Evolutionary conservation across 768 basidiomycete species (phyloP).

Genomic region (Hygrocybe coccinea): DNA sequence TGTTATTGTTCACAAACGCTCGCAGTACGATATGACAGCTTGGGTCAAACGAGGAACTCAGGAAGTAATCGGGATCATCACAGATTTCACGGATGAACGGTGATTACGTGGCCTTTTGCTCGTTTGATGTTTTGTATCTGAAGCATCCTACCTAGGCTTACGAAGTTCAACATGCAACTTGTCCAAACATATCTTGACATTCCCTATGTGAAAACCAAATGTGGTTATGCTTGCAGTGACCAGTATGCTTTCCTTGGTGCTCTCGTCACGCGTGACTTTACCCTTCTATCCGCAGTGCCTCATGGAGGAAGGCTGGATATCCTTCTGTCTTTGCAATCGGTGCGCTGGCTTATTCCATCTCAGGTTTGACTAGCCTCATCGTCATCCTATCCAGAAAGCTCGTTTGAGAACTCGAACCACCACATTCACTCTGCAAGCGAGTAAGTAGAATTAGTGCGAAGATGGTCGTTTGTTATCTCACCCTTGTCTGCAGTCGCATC

Average conservation of each 20-base stretch:
- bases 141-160: constrained; percentile 48
- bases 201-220: constrained; percentile 80
- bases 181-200: constrained; percentile 78
- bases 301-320: constrained; percentile 84
- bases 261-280: constrained; percentile 24
- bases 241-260: constrained; percentile 50
- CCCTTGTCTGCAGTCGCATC: constrained; percentile 52
- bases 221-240: constrained; percentile 93
- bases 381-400: constrained; percentile 45
- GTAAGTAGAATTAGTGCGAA: constrained; percentile 45
- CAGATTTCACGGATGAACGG: constrained; percentile 71
- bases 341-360: constrained; percentile 30
- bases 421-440: constrained; percentile 80
- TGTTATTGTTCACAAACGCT: constrained; percentile 13
- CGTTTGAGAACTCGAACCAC: constrained; percentile 73
- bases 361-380: constrained; percentile 13
- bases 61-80: constrained; percentile 81
- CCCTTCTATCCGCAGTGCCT: constrained; percentile 44
- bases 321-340: constrained; percentile 81
- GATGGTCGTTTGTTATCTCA: constrained; percentile 14
- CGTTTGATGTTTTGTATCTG: constrained; percentile 2
- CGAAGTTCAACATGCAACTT: constrained; percentile 72
- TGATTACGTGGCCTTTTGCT: constrained; percentile 22
- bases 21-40: constrained; percentile 85
- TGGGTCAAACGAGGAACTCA: constrained; percentile 82